These are phyloP conservation scores for Fusarium euwallaceae DNA, from an alignment of 2,329 filamentous ascomycete genomes.

Conservation along the genomic window DNA sequence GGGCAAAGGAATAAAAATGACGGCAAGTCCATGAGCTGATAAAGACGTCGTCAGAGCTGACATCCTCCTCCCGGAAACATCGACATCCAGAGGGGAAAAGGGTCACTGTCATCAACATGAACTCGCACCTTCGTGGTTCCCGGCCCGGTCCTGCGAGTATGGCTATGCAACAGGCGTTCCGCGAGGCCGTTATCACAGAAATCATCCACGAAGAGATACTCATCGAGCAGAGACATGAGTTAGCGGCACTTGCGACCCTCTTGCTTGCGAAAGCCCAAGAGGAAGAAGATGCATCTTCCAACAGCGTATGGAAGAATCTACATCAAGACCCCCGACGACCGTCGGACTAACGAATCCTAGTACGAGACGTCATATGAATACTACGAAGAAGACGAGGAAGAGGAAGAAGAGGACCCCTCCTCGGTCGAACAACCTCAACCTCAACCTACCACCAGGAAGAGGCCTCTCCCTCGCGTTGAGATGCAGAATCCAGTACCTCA, in stretches of 20 bases:
- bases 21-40: slow-evolving; percentile 10
- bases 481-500: slow-evolving; percentile 10
- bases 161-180: slow-evolving; percentile 1
- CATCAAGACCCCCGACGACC: background rate
- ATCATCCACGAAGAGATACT: slow-evolving; percentile 17
- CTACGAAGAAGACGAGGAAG: slow-evolving; percentile 25
- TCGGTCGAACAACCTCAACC: background rate
- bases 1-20: slow-evolving; percentile 29
- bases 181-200: slow-evolving; percentile 27
- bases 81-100: background rate
- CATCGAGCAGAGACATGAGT: slow-evolving; percentile 9
- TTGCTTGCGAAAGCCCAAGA: slow-evolving; percentile 18
- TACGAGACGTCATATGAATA: slow-evolving; percentile 36
- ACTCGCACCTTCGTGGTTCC: background rate
- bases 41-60: slow-evolving; percentile 22
- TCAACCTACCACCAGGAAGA: slow-evolving; percentile 23
- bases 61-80: slow-evolving; percentile 18
- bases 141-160: background rate
- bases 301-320: slow-evolving; percentile 27
- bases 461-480: slow-evolving; percentile 30
- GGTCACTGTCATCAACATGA: background rate
- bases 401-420: slow-evolving; percentile 8
- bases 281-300: slow-evolving; percentile 17
- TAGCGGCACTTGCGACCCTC: slow-evolving; percentile 27
- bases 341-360: slow-evolving; percentile 28